Base-by-base conservation (phyloP, 768 basidiomycete genomes). In the Phlebiopsis gigantea region DNA sequence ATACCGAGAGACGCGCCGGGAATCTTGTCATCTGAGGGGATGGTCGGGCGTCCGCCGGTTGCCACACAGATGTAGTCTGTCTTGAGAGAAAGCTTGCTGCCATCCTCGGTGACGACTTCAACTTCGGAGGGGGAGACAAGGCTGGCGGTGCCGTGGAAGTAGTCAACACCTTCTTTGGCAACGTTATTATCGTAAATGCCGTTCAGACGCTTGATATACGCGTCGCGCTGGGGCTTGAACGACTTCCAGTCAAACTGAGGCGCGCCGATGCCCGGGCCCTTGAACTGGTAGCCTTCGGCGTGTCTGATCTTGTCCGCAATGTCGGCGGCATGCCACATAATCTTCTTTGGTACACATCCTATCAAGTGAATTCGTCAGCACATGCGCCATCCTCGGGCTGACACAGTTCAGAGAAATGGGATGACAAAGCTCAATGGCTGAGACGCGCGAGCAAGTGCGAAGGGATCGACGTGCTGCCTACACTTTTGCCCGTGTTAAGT, bases 321-420 rank as follows among this genome's bases (percentile, higher is more conserved):
- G 72, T 95, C 92, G 25, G 91, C 90, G 41, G 93, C 92, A 61
- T 94, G 88, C 96, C 96, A 99, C 96, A 98, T 98, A 55, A 99
- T 85, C 92, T 97, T 99, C 76, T 99, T 99, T 15, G 97, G 97
- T 5, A 99, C 93, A 74, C 96, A 98, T 65, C 93, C 93, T 90
- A 61, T 6, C 57, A 8, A 9, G 26, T 5, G 42, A n/a, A 46
- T 39, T 34, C 30, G 49, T 45, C 19, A 42, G 47, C 45, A n/a
- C n/a, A n/a, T n/a, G 57, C 56, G 25, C 46, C 48, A 21, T 50
- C 4, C 34, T 39, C 34, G 8, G 34, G 34, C 17, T 39, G n/a
- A 39, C 34, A 39, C 12, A 39, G 34, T 39, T 39, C 34, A 8
- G 17, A 8, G 34, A 39, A 39, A 17, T 17, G n/a, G n/a, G 12